A percentile compares a stretch with the other conserved stretches of the same genome.
Conservation (phyloP, 2,329 filamentous ascomycete species). For the Colletotrichum sp. region DNA sequence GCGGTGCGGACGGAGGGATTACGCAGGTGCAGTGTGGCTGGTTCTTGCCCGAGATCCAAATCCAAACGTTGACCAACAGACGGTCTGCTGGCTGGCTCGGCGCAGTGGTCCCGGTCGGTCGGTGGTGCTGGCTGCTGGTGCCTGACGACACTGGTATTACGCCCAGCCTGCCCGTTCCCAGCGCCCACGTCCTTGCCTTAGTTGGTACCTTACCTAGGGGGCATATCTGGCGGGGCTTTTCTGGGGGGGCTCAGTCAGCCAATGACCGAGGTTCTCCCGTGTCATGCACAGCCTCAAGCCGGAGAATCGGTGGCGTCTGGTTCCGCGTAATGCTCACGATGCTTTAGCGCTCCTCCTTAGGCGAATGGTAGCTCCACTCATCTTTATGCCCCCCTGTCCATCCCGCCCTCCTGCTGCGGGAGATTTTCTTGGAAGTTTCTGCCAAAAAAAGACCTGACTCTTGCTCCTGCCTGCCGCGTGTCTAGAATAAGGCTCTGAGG, state of each 20-base stretch:
- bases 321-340: slow-evolving; percentile 19
- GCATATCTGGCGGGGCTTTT: not conserved
- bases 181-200: not conserved
- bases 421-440: slow-evolving; percentile 13
- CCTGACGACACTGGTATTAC: slow-evolving; percentile 13
- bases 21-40: slow-evolving; percentile 24
- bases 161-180: not conserved
- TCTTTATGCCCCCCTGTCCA: slow-evolving; percentile 10
- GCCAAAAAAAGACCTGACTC: not conserved
- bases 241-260: not conserved
- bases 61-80: slow-evolving; percentile 19
- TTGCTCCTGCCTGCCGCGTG: not conserved
- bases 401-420: slow-evolving; percentile 10
- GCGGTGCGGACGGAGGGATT: slow-evolving; percentile 21
- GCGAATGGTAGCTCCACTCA: not conserved
- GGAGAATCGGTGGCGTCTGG: slow-evolving; percentile 16
- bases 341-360: slow-evolving; percentile 13
- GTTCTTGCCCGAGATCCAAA: slow-evolving; percentile 22
- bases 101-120: not conserved
- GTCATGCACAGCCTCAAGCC: slow-evolving; percentile 16
- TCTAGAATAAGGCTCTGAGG: slow-evolving; percentile 7
- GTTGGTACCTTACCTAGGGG: not conserved
- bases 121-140: slow-evolving; percentile 2
- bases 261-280: not conserved
- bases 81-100: not conserved